Base-by-base conservation (phyloP, 176 grass and related monocot species). In the Bromus sterilis region DNA sequence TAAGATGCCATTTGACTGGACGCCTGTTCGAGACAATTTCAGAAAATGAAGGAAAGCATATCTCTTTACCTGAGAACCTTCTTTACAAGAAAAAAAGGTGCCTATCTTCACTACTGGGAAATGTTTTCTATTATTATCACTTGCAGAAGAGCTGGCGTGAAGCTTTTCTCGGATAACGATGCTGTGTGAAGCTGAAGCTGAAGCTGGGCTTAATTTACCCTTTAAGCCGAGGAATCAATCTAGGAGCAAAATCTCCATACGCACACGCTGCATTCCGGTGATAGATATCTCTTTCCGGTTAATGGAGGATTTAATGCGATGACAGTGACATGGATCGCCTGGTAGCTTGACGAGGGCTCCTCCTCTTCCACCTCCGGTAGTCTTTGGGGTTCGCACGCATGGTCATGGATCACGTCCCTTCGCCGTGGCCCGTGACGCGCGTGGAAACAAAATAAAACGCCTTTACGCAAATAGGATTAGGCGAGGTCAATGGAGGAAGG, bases 1-100 rank as follows among this genome's bases (percentile, higher is more conserved):
- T 29, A 28, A 71, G 41, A 77, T 89, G 71, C 71, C 55, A 71
- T 62, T 56, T 89, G 31, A 85, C 32, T 28, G 53, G 30, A 76
- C 24, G 66, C 53, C 36, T 62, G 24, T 74, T 28, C 55, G 21
- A 48, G 2, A 20, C 39, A 61, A 36, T 75, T 83, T 20, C 57
- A 83, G 30, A 75, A 64, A 83, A 73, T 71, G 30, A 64, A 51
- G 36, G 30, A 74, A 58, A 57, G 21, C 29, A 14, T 21, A 56
- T 51, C 65, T n/a, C 48, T 66, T 34, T 39, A 18, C n/a, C 9
- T n/a, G n/a, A 30, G 36, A 82, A 78, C 55, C 13, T 16, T 42
- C 36, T 39, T 36, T 36, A 62, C 43, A 7, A 75, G 48, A 34
- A 80, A 34, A 80, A 84, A 84, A 74, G 39, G 16, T 68, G 14